Evolutionary conservation across 2,329 filamentous ascomycete genomes (phyloP).

Genomic region (Paecilomyces niveus): DNA sequence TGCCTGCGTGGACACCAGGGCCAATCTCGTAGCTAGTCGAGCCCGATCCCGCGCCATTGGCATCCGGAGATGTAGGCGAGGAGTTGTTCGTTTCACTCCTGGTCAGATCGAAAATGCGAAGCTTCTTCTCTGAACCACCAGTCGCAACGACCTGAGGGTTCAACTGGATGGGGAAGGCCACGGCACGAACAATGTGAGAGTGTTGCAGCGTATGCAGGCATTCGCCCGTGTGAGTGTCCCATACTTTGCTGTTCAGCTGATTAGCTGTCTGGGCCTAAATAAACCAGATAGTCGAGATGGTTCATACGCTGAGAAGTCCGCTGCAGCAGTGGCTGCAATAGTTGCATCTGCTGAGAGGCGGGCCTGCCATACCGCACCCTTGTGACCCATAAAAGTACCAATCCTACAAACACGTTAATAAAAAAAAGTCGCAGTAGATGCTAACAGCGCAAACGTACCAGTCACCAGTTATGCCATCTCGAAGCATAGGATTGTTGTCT

Average conservation of each 20-base stretch:
- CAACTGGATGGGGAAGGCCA: slow-evolving; percentile 78
- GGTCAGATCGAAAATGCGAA: slow-evolving; percentile 84
- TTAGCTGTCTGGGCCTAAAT: slow-evolving; percentile 20
- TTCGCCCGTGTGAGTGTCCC: slow-evolving; percentile 94
- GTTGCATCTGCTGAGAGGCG: slow-evolving; percentile 81
- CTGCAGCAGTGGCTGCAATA: slow-evolving; percentile 85
- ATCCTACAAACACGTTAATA: slow-evolving; percentile 51
- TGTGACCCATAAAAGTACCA: slow-evolving; percentile 95
- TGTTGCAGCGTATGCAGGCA: slow-evolving; percentile 80
- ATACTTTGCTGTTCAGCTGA: slow-evolving; percentile 65
- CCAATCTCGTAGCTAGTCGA: slow-evolving; percentile 77
- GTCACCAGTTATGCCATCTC: slow-evolving; percentile 90
- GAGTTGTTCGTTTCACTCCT: slow-evolving; percentile 42
- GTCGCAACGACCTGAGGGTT: slow-evolving; percentile 79
- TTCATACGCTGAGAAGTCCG: slow-evolving; percentile 85
- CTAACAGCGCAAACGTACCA: slow-evolving; percentile 50
- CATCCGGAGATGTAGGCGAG: slow-evolving; percentile 29
- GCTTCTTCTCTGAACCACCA: slow-evolving; percentile 91
- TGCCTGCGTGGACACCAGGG: slow-evolving; percentile 70
- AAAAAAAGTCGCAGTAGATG: background rate
- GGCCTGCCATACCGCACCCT: slow-evolving; percentile 96
- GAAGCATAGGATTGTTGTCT: slow-evolving; percentile 98
- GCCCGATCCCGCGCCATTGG: slow-evolving; percentile 26
- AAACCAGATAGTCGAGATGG: background rate
- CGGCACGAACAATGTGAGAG: slow-evolving; percentile 87